A percentile compares a stretch with the other conserved stretches of the same genome.
phyloP scores from a whole-genome alignment of 2,329 filamentous ascomycete species.

The Aspergillus quadrilineatus region DNA sequence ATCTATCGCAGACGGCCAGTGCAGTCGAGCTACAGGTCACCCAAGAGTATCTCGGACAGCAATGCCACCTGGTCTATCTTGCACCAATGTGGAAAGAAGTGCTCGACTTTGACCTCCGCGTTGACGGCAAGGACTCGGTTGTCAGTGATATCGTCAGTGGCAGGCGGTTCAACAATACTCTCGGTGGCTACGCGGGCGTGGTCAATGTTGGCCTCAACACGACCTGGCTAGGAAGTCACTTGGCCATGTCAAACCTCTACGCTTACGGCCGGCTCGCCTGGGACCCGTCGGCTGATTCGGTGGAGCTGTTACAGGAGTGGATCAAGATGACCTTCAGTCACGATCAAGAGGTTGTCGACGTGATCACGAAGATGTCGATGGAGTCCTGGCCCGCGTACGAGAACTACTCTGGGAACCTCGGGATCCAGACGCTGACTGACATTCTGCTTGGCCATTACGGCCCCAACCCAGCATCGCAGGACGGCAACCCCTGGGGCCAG shows the following conservation, averaged over 20 bases:
- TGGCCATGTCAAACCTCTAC: constrained; percentile 71
- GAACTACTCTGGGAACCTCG: constrained; percentile 68
- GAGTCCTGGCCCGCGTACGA: constrained; percentile 70
- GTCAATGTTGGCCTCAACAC: constrained; percentile 65
- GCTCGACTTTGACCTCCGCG: constrained; percentile 65
- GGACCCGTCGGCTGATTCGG: constrained; percentile 55
- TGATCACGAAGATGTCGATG: constrained; percentile 64
- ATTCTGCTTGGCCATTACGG: constrained; percentile 68
- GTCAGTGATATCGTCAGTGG: constrained; percentile 63
- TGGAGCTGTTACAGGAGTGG: constrained; percentile 62
- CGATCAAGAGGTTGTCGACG: constrained; percentile 56
- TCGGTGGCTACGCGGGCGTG: constrained; percentile 65
- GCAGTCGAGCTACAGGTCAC: constrained; percentile 67
- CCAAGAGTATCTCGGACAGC: constrained; percentile 71
- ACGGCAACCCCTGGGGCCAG: constrained; percentile 68
- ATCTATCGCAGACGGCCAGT: constrained; percentile 47
- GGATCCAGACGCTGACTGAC: constrained; percentile 67
- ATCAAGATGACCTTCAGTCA: constrained; percentile 64
- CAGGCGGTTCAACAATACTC: constrained; percentile 55
- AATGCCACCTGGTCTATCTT: constrained; percentile 67
- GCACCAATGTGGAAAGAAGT: constrained; percentile 68
- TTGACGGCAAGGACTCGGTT: constrained; percentile 56
- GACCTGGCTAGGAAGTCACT: constrained; percentile 68
- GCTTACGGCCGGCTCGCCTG: constrained; percentile 68
- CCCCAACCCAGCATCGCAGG: constrained; percentile 65